phyloP scores from a whole-genome alignment of 202 grass and related monocot species.

The Carex sylvatica region DNA sequence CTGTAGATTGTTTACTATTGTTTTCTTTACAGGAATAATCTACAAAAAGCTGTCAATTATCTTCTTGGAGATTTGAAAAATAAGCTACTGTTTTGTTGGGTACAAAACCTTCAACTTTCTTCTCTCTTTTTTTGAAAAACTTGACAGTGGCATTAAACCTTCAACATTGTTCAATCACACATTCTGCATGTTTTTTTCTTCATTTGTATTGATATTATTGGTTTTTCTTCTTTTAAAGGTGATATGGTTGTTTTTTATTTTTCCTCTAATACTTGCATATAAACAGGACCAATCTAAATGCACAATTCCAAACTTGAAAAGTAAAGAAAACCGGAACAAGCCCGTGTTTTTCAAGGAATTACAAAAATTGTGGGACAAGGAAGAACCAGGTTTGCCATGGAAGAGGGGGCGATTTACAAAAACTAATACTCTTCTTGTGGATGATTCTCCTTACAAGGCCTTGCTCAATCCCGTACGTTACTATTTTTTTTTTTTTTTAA shows the following conservation, averaged over 20 bases:
- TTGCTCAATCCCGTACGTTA: constrained; percentile 71
- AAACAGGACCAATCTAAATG: constrained; percentile 67
- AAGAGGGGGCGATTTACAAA: constrained; percentile 53
- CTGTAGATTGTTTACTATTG: not conserved
- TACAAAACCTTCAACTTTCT: constrained; percentile 28
- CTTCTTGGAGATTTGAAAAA: constrained; percentile 52
- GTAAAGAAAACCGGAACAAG: constrained; percentile 46
- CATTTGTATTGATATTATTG: not conserved
- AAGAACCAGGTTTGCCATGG: constrained; percentile 66
- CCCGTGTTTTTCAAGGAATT: constrained; percentile 79
- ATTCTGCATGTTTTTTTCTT: not conserved
- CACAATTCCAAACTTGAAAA: constrained; percentile 43
- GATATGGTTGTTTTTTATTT: not conserved
- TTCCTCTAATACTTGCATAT: not conserved
- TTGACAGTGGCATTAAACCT: too few relatives aligned
- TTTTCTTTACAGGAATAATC: constrained; percentile 42
- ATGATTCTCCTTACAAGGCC: constrained; percentile 94
- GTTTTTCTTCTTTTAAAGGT: not conserved
- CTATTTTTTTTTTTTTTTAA: not conserved
- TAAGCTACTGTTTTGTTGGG: constrained; percentile 75
- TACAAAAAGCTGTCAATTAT: constrained; percentile 46
- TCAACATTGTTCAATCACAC: not conserved
- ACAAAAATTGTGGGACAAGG: constrained; percentile 81
- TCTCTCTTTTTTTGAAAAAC: too few relatives aligned
- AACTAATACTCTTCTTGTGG: constrained; percentile 83